A percentile compares a stretch with the other conserved stretches of the same genome.
These are phyloP conservation scores for Pestalotiopsis sp. DNA, from an alignment of 2,329 filamentous ascomycete species.

Conservation along the genomic window DNA sequence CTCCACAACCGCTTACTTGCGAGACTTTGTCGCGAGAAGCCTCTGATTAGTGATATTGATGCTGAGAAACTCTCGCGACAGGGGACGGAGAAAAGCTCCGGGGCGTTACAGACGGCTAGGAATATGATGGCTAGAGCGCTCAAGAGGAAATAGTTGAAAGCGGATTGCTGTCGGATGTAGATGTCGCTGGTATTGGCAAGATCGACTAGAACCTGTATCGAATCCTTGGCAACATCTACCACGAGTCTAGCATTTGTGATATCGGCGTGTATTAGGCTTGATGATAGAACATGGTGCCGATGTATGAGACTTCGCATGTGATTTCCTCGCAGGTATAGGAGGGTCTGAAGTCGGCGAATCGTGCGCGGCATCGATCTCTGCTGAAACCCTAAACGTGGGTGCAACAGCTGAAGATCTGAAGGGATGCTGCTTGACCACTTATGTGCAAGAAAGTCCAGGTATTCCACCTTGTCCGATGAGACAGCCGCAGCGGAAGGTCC, in stretches of 20 bases:
- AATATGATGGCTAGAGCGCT: constrained; percentile 1
- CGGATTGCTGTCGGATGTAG: not conserved
- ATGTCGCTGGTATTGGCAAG: constrained; percentile 1
- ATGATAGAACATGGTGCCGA: not conserved
- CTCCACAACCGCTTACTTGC: not conserved
- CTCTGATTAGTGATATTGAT: not conserved
- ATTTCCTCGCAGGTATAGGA: not conserved
- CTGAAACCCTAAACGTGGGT: not conserved
- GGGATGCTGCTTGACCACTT: constrained; percentile 2
- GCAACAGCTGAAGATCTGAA: not conserved
- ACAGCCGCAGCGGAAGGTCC: not conserved
- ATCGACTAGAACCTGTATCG: not conserved
- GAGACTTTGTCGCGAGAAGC: not conserved
- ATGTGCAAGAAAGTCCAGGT: constrained; percentile 2
- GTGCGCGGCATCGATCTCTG: not conserved
- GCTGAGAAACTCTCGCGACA: not conserved
- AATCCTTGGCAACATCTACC: constrained; percentile 1
- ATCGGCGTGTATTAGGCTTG: not conserved
- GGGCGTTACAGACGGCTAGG: not conserved
- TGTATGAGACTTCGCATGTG: constrained; percentile 5
- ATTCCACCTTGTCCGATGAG: not conserved
- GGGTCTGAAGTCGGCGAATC: not conserved
- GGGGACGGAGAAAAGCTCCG: not conserved
- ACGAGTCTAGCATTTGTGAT: not conserved
- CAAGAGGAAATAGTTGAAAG: constrained; percentile 4